Base-by-base conservation (phyloP, 2,329 filamentous ascomycete genomes). In the Epichloe baconii region DNA sequence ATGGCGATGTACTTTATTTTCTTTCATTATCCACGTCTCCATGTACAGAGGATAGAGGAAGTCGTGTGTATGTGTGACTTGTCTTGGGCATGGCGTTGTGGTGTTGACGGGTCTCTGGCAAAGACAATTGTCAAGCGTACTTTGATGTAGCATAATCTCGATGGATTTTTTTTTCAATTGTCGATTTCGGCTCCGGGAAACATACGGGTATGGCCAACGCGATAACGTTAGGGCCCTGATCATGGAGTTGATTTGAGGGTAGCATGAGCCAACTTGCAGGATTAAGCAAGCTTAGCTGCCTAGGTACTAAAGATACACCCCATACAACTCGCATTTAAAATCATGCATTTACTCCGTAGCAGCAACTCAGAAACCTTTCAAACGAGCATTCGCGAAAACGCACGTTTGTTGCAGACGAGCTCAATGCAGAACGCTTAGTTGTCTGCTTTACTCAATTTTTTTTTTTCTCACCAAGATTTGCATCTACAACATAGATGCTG, bases 41-140 rank as follows among this genome's bases (percentile, higher is more conserved):
- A 10, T 37, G 40, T 42, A 40, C 12, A 26, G 17, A n/a, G 21
- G 36, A 23, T 38, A 41, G 10, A 42, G 11, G 41, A 17, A 17
- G 48, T 23, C 26, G 26, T 38, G 45, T 21, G 35, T 42, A 23
- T 31, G 43, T 44, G 34, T 26, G 36, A 31, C 37, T 35, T 17
- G 4, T 31, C 21, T 5, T 14, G 17, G 21, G 51, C 48, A 44
- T 53, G 52, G 52, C 48, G 52, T 53, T 50, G 21, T 36, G 52
- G 48, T 26, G 31, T 47, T 15, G 21, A 40, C 4, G 49, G 49
- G 2, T 44, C 15, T 40, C n/a, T 44, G 17, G 37, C 17, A 26
- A 35, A 51, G 14, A 40, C n/a, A 11, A 31, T 31, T 31, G 31
- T 31, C 31, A 4, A 31, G 26, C 26, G 3, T 31, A 8, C 14